These are phyloP conservation scores for Saccharomycopsis oosterbeekiorum DNA, from an alignment of 805 yeast species.

Conservation along the genomic window DNA sequence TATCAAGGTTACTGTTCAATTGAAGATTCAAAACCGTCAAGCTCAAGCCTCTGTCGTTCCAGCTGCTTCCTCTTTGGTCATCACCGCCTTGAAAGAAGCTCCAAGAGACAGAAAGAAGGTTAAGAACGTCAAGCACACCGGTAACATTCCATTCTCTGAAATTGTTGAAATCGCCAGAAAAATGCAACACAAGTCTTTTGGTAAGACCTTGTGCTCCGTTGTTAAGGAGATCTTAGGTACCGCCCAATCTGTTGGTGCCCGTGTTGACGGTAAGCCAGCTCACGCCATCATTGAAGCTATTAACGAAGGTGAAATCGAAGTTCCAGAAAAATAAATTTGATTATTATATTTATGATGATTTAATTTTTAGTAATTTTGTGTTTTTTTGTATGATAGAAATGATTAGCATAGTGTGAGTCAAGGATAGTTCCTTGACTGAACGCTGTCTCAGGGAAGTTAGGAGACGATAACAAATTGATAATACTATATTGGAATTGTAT, in stretches of 20 bases:
- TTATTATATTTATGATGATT: not conserved
- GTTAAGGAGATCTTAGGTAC: slow-evolving; percentile 99
- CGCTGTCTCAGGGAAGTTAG: not conserved
- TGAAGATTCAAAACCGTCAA: slow-evolving; percentile 99
- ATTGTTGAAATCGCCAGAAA: slow-evolving; percentile 94
- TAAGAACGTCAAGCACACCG: slow-evolving; percentile 98
- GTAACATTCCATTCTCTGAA: slow-evolving; percentile 96
- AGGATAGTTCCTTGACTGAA: not conserved
- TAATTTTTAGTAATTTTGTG: not conserved
- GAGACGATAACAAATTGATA: not conserved
- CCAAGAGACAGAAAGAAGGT: slow-evolving; percentile 99
- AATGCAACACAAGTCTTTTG: slow-evolving; percentile 96
- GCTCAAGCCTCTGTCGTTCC: slow-evolving; percentile 98
- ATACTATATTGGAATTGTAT: not conserved
- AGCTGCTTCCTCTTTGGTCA: slow-evolving; percentile 97
- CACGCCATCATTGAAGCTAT: slow-evolving; percentile 98
- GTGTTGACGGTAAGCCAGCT: slow-evolving; percentile 99
- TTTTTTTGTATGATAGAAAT: not conserved
- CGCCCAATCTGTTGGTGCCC: slow-evolving; percentile 99
- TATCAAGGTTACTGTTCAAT: slow-evolving; percentile 97
- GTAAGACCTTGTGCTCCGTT: slow-evolving; percentile 94
- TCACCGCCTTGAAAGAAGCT: slow-evolving; percentile 98
- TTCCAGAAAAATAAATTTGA: slow-evolving; percentile 61
- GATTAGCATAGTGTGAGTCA: not conserved
- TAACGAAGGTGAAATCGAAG: slow-evolving; percentile 96